These are phyloP conservation scores for Wilhelminamyces savonicus DNA, from an alignment of 805 yeast genomes.

Conservation along the genomic window DNA sequence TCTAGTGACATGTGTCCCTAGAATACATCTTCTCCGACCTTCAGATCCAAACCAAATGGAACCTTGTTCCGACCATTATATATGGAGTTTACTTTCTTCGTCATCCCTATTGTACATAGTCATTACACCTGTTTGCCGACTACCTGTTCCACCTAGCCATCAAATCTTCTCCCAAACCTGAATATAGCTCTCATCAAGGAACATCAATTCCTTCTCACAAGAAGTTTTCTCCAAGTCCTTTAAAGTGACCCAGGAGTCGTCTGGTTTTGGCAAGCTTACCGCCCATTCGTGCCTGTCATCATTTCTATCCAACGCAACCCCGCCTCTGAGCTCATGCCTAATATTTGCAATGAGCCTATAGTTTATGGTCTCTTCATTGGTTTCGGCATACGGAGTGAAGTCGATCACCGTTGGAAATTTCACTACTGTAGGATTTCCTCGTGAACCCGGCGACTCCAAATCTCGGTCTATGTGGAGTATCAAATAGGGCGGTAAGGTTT, in stretches of 20 bases:
- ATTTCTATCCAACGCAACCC: slow-evolving; percentile 9
- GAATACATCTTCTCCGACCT: no score
- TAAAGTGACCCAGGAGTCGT: slow-evolving; percentile 53
- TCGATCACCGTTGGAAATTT: slow-evolving; percentile 44
- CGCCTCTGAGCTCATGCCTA: slow-evolving; percentile 8
- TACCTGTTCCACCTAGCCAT: no score
- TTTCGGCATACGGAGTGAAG: slow-evolving; percentile 24
- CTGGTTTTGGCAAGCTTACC: slow-evolving; percentile 28
- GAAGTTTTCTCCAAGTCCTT: slow-evolving; percentile 42
- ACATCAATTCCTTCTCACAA: slow-evolving; percentile 52
- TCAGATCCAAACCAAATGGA: no score
- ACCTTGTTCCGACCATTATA: no score
- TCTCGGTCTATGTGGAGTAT: slow-evolving; percentile 52
- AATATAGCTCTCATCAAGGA: slow-evolving; percentile 55
- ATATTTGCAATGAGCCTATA: slow-evolving; percentile 30
- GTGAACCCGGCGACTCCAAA: slow-evolving; percentile 7
- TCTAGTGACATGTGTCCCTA: no score
- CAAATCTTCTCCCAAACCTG: slow-evolving; percentile 57
- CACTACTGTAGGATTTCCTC: slow-evolving; percentile 48
- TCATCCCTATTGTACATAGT: no score
- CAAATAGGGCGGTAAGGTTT: slow-evolving; percentile 46
- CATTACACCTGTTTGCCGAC: no score
- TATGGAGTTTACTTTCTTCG: no score
- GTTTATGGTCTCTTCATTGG: slow-evolving; percentile 9
- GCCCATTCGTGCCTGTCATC: slow-evolving; percentile 43